These are phyloP conservation scores for Coniella vitis DNA, from an alignment of 2,329 filamentous ascomycete genomes.

Conservation along the genomic window DNA sequence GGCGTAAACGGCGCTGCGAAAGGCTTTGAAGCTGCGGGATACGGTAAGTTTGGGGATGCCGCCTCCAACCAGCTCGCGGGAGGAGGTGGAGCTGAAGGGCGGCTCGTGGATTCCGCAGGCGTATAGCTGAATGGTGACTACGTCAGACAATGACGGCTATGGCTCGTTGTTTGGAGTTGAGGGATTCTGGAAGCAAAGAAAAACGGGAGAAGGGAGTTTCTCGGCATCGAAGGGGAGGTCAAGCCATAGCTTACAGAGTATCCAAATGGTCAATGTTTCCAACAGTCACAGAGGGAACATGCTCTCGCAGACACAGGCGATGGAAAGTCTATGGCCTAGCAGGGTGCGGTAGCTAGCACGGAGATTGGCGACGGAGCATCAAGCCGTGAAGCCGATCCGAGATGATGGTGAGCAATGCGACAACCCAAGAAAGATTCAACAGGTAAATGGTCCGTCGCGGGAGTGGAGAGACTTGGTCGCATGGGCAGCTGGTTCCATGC, in stretches of 20 bases:
- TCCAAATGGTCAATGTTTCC: too few relatives aligned
- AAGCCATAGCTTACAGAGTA: neutral
- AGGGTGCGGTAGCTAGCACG: too few relatives aligned
- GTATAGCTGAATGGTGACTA: slow-evolving; percentile 14
- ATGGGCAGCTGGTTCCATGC: too few relatives aligned
- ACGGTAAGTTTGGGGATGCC: slow-evolving; percentile 15
- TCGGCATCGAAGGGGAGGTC: neutral
- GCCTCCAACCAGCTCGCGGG: neutral
- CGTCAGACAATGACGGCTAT: slow-evolving; percentile 3
- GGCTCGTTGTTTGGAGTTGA: too few relatives aligned
- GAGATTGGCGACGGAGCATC: too few relatives aligned
- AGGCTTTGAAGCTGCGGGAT: slow-evolving; percentile 10
- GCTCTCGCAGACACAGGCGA: too few relatives aligned
- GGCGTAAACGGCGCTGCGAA: slow-evolving; percentile 13
- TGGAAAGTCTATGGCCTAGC: neutral
- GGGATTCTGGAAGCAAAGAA: neutral
- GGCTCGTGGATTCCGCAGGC: slow-evolving; percentile 1
- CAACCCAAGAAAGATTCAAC: too few relatives aligned
- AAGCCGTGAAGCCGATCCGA: too few relatives aligned
- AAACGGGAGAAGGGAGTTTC: neutral
- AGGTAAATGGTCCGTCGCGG: too few relatives aligned
- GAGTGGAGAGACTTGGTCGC: too few relatives aligned
- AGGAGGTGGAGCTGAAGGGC: slow-evolving; percentile 1
- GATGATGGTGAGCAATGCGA: too few relatives aligned
- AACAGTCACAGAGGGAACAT: too few relatives aligned